Conservation (phyloP, 208 protist species). For the Leishmania guyanensis region DNA sequence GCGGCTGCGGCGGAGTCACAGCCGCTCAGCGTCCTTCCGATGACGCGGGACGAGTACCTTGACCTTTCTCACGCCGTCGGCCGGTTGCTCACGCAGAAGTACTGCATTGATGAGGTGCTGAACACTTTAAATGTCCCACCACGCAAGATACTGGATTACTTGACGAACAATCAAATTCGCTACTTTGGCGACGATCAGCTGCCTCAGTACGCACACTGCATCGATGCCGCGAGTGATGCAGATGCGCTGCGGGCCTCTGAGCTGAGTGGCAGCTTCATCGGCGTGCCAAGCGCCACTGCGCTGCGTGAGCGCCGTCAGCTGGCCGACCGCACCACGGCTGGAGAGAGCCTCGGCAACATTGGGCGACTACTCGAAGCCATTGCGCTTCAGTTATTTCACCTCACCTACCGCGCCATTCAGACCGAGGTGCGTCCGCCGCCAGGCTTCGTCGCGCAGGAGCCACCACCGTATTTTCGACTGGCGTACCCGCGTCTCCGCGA, state of each 20-base stretch:
- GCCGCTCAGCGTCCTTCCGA: conserved; percentile 21
- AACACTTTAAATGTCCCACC: conserved; percentile 61
- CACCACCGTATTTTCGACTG: conserved; percentile 56
- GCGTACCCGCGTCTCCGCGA: conserved; percentile 76
- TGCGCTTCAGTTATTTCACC: conserved; percentile 48
- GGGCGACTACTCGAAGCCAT: conserved; percentile 48
- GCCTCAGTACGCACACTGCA: conserved; percentile 48
- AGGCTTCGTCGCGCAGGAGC: conserved; percentile 58
- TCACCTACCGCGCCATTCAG: conserved; percentile 47
- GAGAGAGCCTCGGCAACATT: conserved; percentile 39
- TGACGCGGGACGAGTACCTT: conserved; percentile 73
- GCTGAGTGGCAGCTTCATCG: conserved; percentile 15
- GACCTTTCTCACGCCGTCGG: conserved; percentile 78
- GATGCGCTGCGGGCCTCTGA: conserved; percentile 57
- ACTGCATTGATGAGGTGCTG: conserved; percentile 54
- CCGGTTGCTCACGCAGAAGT: conserved; percentile 83
- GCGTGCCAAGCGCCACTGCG: conserved; percentile 12
- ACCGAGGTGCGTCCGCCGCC: conserved; percentile 54
- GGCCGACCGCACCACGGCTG: conserved; percentile 41
- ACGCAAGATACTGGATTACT: conserved; percentile 67
- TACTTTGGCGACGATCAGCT: conserved; percentile 74
- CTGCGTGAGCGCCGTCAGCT: conserved; percentile 35
- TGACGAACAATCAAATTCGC: conserved; percentile 69
- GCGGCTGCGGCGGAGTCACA: not conserved
- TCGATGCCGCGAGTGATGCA: conserved; percentile 45